Evolutionary conservation across 1,284 basidiomycete species (phyloP), one percentile per base, ranked within the genome.

Genomic region (Amylostereum areolatum): DNA sequence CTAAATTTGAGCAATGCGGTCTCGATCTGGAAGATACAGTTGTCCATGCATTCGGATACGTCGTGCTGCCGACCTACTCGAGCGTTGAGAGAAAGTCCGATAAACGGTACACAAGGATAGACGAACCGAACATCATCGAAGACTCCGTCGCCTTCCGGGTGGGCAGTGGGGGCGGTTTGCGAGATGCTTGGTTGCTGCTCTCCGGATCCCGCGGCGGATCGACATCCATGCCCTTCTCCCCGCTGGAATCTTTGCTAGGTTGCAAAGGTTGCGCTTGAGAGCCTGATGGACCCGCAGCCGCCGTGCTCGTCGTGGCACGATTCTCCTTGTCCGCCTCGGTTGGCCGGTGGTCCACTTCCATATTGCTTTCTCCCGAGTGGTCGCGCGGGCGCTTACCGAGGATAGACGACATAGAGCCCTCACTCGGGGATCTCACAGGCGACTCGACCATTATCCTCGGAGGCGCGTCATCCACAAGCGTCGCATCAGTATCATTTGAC

Each of bases 21-120:
- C 67, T 99, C 95, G 51, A 99, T 91, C 67, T 99, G 97, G 69
- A 97, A 97, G 74, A 99, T 88, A 69, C 96, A 95, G 60, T 99
- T 99, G 69, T 99, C 95, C 81, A 99, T 90, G 66, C 96, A 97
- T 68, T 99, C 96, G 0, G 95, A 89, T 2, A 98, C 95, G 64
- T 99, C 96, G 62, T 99, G 96, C 62, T 99, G 96, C 56, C 90
- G 86, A n/a, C 93, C 93, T 83, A 54, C n/a, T 11, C 35, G 27
- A n/a, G 47, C n/a, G 18, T 34, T 44, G 27, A 41, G 25, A 50
- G 3, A 62, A 29, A 3, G 34, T 44, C 18, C 34, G 25, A 18
- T 40, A 8, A 12, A 34, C 28, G 30, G 34, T 34, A 46, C 9
- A 10, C 9, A 39, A 30, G 4, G 0, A 29, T 25, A 12, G 10